These are phyloP conservation scores for Epichloe amarillans DNA, from an alignment of 2,329 filamentous ascomycete species.

Conservation along the genomic window DNA sequence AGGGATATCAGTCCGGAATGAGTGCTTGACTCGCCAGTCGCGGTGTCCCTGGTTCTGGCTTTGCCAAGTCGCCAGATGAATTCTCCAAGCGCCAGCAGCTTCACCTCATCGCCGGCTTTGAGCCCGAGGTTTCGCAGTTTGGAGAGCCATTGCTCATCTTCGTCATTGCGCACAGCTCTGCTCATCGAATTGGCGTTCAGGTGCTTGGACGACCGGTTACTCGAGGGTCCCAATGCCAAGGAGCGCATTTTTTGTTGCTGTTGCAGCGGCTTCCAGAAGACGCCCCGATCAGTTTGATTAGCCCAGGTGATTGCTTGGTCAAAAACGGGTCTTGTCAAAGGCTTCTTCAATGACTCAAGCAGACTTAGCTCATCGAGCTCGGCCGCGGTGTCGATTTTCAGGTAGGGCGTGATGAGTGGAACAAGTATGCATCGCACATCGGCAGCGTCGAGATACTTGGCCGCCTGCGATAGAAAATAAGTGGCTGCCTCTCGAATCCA, in stretches of 20 bases:
- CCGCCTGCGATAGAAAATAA: conserved; percentile 67
- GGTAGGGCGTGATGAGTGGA: conserved; percentile 67
- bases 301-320: conserved; percentile 85
- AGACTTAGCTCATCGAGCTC: conserved; percentile 60
- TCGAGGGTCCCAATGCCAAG: conserved; percentile 48
- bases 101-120: conserved; percentile 71
- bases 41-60: conserved; percentile 46
- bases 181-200: conserved; percentile 43
- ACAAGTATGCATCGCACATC: conserved; percentile 74
- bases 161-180: conserved; percentile 64
- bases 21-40: conserved; percentile 20
- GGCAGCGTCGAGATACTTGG: conserved; percentile 61
- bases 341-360: conserved; percentile 71
- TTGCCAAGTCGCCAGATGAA: conserved; percentile 81
- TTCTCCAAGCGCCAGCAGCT: conserved; percentile 72
- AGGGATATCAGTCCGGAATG: conserved; percentile 47
- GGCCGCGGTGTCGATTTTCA: conserved; percentile 56
- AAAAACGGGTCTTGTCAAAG: conserved; percentile 65
- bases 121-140: conserved; percentile 77
- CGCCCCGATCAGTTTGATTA: conserved; percentile 60
- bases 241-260: conserved; percentile 45
- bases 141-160: conserved; percentile 87
- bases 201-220: conserved; percentile 42
- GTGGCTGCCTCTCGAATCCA: conserved; percentile 90
- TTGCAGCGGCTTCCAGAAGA: conserved; percentile 75